phyloP scores from a whole-genome alignment of 2,329 filamentous ascomycete species.

The Penicillium sp. region DNA sequence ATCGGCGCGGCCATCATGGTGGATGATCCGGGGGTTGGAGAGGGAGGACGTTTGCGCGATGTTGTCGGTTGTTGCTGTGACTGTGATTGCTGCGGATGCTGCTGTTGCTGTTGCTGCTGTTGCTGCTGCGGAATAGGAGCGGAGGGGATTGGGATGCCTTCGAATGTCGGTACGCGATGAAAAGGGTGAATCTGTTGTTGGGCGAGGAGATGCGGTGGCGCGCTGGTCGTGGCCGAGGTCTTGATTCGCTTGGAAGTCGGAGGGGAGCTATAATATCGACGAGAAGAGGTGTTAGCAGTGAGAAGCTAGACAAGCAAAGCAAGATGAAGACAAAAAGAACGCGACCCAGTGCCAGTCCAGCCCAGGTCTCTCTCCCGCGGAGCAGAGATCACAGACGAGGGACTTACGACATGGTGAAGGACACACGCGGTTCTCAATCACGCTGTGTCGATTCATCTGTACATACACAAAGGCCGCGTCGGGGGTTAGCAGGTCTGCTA shows the following conservation, averaged over 20 bases:
- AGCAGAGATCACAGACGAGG: constrained; percentile 32
- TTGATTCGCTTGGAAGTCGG: constrained; percentile 49
- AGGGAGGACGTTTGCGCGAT: constrained; percentile 51
- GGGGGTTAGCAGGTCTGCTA: constrained; percentile 41
- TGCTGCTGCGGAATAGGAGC: constrained; percentile 40
- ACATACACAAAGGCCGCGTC: constrained; percentile 39
- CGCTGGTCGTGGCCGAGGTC: constrained; percentile 40
- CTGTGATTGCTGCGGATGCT: constrained; percentile 34
- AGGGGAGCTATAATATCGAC: constrained; percentile 37
- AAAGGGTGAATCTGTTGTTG: constrained; percentile 45
- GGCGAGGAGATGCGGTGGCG: constrained; percentile 41
- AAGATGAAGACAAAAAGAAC: constrained; percentile 8
- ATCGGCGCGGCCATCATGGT: constrained; percentile 42
- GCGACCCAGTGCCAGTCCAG: constrained; percentile 15
- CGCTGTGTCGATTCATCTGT: constrained; percentile 42
- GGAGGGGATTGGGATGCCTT: constrained; percentile 46
- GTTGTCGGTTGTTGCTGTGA: constrained; percentile 30
- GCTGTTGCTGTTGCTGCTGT: constrained; percentile 27
- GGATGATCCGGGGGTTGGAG: constrained; percentile 41
- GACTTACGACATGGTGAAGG: constrained; percentile 49
- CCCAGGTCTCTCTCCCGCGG: constrained; percentile 28
- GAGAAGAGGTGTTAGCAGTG: constrained; percentile 7
- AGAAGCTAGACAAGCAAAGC: constrained; percentile 10
- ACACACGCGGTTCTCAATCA: constrained; percentile 40
- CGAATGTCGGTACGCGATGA: constrained; percentile 39